These are phyloP conservation scores for Coemansia reversa DNA, from an alignment of 192 early-diverging fungal species.

Conservation along the genomic window DNA sequence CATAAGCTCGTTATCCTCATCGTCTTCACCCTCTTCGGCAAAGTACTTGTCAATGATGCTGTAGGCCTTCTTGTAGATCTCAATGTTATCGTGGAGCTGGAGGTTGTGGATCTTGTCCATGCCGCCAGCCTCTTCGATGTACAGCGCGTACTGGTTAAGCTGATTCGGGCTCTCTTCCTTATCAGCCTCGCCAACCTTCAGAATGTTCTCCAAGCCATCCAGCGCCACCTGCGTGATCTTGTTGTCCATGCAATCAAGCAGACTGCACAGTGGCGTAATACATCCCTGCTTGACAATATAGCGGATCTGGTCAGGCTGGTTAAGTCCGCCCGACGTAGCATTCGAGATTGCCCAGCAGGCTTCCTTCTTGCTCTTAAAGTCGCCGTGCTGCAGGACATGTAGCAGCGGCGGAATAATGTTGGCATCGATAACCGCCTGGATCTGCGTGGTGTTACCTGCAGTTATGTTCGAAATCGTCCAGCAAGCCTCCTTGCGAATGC, in stretches of 20 bases:
- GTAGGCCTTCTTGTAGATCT: constrained; percentile 97
- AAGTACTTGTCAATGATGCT: constrained; percentile 96
- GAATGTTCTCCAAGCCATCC: constrained; percentile 96
- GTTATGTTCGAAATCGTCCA: constrained; percentile 99
- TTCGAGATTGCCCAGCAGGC: constrained; percentile 99
- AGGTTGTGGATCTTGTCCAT: constrained; percentile 94
- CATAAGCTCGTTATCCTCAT: constrained; percentile 60
- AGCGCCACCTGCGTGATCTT: constrained; percentile 97
- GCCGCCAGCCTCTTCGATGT: constrained; percentile 90
- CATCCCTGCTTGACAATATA: constrained; percentile 90
- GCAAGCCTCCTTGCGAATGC: constrained; percentile 97
- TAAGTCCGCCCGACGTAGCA: constrained; percentile 90
- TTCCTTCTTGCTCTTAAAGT: constrained; percentile 99
- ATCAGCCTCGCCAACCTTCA: constrained; percentile 93
- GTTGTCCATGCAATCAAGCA: constrained; percentile 87
- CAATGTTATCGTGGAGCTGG: constrained; percentile 92
- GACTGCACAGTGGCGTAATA: constrained; percentile 94
- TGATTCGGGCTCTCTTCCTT: constrained; percentile 56
- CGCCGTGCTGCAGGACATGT: constrained; percentile 78
- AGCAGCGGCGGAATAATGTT: constrained; percentile 92
- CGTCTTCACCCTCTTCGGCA: constrained; percentile 79
- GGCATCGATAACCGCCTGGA: constrained; percentile 94
- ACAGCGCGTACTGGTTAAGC: constrained; percentile 84
- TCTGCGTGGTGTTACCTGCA: constrained; percentile 89
- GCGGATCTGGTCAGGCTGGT: constrained; percentile 90